These are phyloP conservation scores for Fusarium sp. DNA, from an alignment of 2,329 filamentous ascomycete genomes.

Conservation along the genomic window DNA sequence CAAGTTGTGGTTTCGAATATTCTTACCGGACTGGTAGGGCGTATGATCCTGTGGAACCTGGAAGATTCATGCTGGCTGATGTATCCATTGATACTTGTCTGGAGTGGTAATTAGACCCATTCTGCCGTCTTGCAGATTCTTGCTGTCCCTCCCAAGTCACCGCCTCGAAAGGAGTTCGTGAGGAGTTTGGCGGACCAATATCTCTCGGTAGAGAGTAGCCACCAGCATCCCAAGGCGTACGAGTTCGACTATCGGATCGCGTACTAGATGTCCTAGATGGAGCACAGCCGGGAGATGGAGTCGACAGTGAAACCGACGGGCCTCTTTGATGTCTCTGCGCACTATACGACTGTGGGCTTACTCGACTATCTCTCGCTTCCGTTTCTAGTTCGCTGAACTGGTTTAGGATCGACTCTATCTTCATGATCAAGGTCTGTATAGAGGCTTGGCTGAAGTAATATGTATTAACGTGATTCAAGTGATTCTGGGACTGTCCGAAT, in stretches of 20 bases:
- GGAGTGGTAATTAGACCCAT: conserved; percentile 43
- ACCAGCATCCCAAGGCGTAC: conserved; percentile 65
- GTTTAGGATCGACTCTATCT: conserved; percentile 42
- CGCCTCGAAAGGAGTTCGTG: conserved; percentile 36
- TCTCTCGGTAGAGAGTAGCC: conserved; percentile 62
- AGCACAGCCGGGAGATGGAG: conserved; percentile 52
- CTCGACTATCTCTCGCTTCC: conserved; percentile 16
- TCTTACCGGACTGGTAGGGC: conserved; percentile 46
- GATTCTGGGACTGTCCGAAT: conserved; percentile 17
- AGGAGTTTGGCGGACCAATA: conserved; percentile 53
- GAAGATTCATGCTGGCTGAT: conserved; percentile 24
- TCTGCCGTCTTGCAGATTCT: conserved; percentile 31
- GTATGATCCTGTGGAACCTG: conserved; percentile 33
- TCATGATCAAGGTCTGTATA: conserved; percentile 24
- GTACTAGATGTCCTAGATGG: conserved; percentile 43
- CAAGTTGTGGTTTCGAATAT: background rate
- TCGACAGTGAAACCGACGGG: conserved; percentile 46
- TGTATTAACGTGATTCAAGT: conserved; percentile 15
- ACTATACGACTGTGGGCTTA: conserved; percentile 14
- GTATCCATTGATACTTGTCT: conserved; percentile 52
- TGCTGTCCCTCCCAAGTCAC: conserved; percentile 45
- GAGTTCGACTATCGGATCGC: conserved; percentile 43
- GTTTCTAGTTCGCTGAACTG: conserved; percentile 37
- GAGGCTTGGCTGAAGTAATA: background rate
- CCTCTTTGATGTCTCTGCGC: conserved; percentile 15